Percentiles rank a stretch among this genome's conserved stretches.
phyloP scores from a whole-genome alignment of 805 yeast genomes.

The Debaryomyces castellii region DNA sequence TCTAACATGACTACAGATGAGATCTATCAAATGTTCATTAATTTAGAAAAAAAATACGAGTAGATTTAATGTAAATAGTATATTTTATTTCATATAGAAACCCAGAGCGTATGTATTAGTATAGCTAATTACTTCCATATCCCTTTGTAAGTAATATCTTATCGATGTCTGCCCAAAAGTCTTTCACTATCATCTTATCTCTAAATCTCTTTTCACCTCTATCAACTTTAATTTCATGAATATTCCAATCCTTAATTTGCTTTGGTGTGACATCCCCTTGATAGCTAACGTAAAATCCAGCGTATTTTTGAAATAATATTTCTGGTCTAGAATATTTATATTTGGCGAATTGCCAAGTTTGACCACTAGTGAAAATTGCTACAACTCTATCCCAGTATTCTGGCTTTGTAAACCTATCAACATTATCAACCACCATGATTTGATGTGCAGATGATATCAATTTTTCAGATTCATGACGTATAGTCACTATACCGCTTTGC shows the following conservation, averaged over 20 bases:
- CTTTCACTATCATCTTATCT: conserved; percentile 83
- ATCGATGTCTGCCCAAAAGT: conserved; percentile 83
- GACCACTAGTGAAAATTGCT: conserved; percentile 95
- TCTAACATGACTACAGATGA: conserved; percentile 48
- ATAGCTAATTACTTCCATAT: conserved; percentile 24
- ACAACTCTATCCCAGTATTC: conserved; percentile 98
- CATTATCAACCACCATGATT: conserved; percentile 83
- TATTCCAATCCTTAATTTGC: conserved; percentile 84
- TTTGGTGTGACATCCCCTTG: conserved; percentile 79
- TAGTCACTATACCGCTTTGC: conserved; percentile 43
- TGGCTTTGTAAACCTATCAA: conserved; percentile 79
- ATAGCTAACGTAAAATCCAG: conserved; percentile 78
- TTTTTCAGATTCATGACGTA: conserved; percentile 55
- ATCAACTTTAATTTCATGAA: conserved; percentile 73
- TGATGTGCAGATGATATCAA: conserved; percentile 54
- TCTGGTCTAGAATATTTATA: conserved; percentile 84
- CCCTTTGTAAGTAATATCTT: conserved; percentile 70
- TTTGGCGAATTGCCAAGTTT: conserved; percentile 91
- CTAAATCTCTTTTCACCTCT: conserved; percentile 75
- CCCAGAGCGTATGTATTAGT: not conserved
- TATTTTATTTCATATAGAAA: not conserved
- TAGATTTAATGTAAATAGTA: conserved; percentile 12
- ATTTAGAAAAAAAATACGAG: conserved; percentile 52
- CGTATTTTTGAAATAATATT: conserved; percentile 73
- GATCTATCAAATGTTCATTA: conserved; percentile 51